Conservation (phyloP, 179 eudicot genomes). For the Camellia oleifera region DNA sequence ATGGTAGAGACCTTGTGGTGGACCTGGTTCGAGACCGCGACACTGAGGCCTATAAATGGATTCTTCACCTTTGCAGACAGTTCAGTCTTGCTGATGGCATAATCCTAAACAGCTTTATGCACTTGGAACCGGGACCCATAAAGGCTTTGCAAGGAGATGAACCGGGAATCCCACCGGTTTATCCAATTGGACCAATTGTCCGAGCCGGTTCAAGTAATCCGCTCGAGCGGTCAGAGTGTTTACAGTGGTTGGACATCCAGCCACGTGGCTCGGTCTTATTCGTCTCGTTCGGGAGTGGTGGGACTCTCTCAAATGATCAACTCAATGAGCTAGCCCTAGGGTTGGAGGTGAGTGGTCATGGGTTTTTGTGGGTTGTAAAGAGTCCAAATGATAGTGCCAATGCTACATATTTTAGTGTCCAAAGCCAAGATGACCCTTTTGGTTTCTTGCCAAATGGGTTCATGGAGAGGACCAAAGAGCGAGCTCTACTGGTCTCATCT, state of each 20-base stretch:
- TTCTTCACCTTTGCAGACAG: no score
- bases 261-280: constrained; percentile 11
- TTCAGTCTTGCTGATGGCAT: no score
- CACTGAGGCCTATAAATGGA: no score
- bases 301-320: constrained; percentile 8
- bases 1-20: neutral
- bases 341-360: constrained; percentile 9
- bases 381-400: constrained; percentile 11
- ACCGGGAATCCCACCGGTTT: constrained; percentile 4
- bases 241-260: constrained; percentile 3
- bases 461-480: constrained; percentile 17
- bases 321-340: neutral
- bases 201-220: neutral
- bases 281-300: constrained; percentile 15
- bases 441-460: constrained; percentile 24
- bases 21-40: constrained; percentile 1
- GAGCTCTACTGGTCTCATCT: constrained; percentile 8
- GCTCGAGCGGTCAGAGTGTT: neutral
- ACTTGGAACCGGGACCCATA: no score
- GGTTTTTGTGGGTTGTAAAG: constrained; percentile 18
- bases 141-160: neutral
- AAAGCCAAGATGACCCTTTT: neutral
- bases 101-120: no score
- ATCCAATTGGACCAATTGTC: constrained; percentile 17
- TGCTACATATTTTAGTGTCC: constrained; percentile 2